Evolutionary conservation across 2,329 filamentous ascomycete species (phyloP).

Genomic region (Hyphodiscus sp.): DNA sequence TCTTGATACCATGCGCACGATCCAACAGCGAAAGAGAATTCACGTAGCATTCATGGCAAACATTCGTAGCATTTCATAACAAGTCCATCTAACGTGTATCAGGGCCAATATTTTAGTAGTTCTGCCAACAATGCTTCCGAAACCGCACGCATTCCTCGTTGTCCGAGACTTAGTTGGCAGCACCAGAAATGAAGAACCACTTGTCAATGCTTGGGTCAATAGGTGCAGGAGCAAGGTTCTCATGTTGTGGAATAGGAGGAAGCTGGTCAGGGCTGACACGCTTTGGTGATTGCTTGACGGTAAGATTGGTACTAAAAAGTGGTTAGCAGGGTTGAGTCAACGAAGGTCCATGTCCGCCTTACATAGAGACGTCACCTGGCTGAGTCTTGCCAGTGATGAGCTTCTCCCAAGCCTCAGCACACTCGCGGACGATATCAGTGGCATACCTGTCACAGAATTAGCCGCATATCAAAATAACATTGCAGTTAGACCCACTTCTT

Average conservation of each 20-base stretch:
- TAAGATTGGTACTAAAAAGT: constrained; percentile 66
- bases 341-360: constrained; percentile 38
- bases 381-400: constrained; percentile 85
- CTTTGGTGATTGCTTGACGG: constrained; percentile 66
- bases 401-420: constrained; percentile 93
- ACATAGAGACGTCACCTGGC: constrained; percentile 74
- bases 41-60: not conserved
- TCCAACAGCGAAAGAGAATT: not conserved
- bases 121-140: constrained; percentile 7
- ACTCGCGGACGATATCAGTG: constrained; percentile 92
- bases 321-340: constrained; percentile 25
- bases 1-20: no score
- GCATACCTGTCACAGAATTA: constrained; percentile 63
- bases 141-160: constrained; percentile 1
- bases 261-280: constrained; percentile 65
- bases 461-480: not conserved
- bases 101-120: constrained; percentile 9
- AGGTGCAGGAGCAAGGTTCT: constrained; percentile 77
- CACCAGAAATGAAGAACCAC: constrained; percentile 99
- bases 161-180: constrained; percentile 60
- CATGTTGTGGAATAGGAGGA: constrained; percentile 67
- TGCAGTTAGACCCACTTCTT: constrained; percentile 62
- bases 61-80: not conserved
- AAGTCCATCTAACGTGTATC: constrained; percentile 7
- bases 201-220: constrained; percentile 98